Evolutionary conservation across 164 flowering plant species (phyloP).

Genomic region (Vitis amurensis): DNA sequence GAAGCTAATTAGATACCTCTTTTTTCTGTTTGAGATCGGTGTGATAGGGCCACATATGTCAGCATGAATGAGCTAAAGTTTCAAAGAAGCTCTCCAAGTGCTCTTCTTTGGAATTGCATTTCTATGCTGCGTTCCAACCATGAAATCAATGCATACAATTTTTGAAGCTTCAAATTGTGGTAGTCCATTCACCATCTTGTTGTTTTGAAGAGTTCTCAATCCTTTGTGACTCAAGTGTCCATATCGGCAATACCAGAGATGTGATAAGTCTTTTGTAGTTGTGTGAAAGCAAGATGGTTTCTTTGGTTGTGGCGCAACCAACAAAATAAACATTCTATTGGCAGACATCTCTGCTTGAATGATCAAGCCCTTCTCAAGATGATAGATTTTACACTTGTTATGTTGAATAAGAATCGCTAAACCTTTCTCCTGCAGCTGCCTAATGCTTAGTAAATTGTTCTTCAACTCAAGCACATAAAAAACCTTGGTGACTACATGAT

Average conservation of each 20-base stretch:
- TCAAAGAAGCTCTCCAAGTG: not conserved
- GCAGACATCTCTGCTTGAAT: not conserved
- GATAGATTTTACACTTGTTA: not conserved
- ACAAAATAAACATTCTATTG: not conserved
- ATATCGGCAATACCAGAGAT: not conserved
- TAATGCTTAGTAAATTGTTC: conserved; percentile 7
- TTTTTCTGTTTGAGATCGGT: too few relatives aligned
- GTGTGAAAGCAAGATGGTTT: not conserved
- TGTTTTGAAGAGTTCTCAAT: not conserved
- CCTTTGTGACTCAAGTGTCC: not conserved
- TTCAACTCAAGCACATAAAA: conserved; percentile 9
- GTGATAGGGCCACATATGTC: too few relatives aligned
- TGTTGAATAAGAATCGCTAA: not conserved
- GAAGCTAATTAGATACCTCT: not conserved
- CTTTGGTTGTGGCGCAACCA: not conserved
- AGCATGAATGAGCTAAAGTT: too few relatives aligned
- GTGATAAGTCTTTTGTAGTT: not conserved
- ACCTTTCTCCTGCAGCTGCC: conserved; percentile 13
- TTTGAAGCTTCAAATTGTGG: not conserved
- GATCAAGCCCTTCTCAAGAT: not conserved
- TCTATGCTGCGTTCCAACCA: not conserved
- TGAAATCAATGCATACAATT: not conserved
- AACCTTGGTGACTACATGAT: not conserved
- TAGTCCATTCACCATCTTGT: not conserved
- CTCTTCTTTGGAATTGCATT: not conserved